A percentile compares a stretch with the other conserved stretches of the same genome.
Conservation (phyloP, 306 rosid genomes). For the Canavalia gladiata region DNA sequence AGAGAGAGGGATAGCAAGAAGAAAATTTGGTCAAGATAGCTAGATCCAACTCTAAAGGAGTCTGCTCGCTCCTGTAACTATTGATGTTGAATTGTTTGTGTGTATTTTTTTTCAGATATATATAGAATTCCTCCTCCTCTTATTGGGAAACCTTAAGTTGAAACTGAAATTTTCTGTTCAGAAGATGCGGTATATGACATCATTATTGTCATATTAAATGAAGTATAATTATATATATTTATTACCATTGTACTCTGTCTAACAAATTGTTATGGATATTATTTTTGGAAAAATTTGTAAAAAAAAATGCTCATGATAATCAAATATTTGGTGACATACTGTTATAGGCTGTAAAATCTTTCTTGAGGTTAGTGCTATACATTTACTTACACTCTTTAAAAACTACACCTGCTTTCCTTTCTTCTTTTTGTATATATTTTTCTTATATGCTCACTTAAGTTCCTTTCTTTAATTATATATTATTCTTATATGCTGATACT, state of each 20-base stretch:
- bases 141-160: constrained; percentile 4
- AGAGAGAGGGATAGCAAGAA: constrained; percentile 79
- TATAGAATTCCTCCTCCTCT: neutral
- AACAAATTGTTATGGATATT: neutral
- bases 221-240: neutral
- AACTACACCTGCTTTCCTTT: too few relatives aligned
- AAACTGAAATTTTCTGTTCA: neutral
- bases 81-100: constrained; percentile 35
- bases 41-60: constrained; percentile 2
- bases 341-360: too few relatives aligned
- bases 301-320: neutral
- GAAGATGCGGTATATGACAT: neutral
- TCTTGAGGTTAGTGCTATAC: too few relatives aligned
- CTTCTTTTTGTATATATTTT: too few relatives aligned
- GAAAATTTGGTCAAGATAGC: constrained; percentile 81
- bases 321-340: too few relatives aligned
- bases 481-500: too few relatives aligned
- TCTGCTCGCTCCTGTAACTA: constrained; percentile 39
- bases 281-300: too few relatives aligned
- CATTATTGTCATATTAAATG: constrained; percentile 5
- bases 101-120: neutral
- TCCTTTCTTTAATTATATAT: too few relatives aligned
- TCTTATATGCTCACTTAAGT: too few relatives aligned
- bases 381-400: too few relatives aligned
- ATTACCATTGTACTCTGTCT: neutral